These are phyloP conservation scores for Colletotrichum trifolii DNA, from an alignment of 2,329 filamentous ascomycete genomes.

Conservation along the genomic window DNA sequence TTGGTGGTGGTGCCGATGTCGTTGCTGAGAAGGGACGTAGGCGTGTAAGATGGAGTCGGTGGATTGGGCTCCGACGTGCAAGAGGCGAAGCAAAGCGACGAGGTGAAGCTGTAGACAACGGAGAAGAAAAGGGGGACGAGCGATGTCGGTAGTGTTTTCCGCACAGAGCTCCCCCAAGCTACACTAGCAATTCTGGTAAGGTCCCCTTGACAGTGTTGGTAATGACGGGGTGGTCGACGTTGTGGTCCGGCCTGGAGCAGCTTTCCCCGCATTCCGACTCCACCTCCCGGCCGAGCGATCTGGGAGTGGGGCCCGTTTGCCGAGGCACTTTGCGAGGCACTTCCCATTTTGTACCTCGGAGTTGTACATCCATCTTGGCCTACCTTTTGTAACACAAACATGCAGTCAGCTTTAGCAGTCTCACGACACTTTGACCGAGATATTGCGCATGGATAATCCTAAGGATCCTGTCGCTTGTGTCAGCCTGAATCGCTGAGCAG, in stretches of 20 bases:
- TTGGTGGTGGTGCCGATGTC: background rate
- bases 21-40: background rate
- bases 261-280: constrained; percentile 34
- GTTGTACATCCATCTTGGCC: background rate
- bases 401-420: background rate
- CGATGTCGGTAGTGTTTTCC: constrained; percentile 34
- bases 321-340: constrained; percentile 13
- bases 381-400: no score
- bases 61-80: background rate
- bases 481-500: no score
- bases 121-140: background rate
- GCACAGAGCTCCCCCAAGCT: constrained; percentile 25
- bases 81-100: constrained; percentile 8
- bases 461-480: no score
- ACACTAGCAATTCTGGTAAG: background rate
- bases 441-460: no score
- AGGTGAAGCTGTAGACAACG: constrained; percentile 6
- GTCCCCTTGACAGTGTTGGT: constrained; percentile 16
- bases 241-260: constrained; percentile 13
- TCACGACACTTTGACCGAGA: background rate
- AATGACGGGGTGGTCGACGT: constrained; percentile 1
- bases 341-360: background rate
- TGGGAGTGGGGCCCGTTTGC: constrained; percentile 25
- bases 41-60: background rate
- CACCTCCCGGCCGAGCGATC: constrained; percentile 33